Evolutionary conservation across 2,329 filamentous ascomycete genomes (phyloP).

Genomic region (Cytospora piceicola): DNA sequence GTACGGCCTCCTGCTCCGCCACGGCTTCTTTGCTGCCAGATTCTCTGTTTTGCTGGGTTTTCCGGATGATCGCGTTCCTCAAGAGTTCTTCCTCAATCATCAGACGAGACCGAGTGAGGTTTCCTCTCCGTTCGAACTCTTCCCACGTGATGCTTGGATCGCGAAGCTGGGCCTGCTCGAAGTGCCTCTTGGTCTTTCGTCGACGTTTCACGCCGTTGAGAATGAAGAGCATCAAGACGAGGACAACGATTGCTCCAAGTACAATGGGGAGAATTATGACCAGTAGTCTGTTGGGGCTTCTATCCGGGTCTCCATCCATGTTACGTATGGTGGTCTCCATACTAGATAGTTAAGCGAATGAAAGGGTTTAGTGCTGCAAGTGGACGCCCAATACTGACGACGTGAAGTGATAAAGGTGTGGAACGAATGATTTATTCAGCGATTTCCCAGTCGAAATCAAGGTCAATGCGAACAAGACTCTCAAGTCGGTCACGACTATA

Average conservation of each 20-base stretch:
- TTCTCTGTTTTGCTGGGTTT: slow-evolving; percentile 33
- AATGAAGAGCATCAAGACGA: slow-evolving; percentile 9
- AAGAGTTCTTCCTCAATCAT: slow-evolving; percentile 34
- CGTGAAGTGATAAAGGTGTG: neutral
- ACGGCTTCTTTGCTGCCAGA: slow-evolving; percentile 24
- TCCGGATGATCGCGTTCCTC: slow-evolving; percentile 33
- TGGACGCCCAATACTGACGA: neutral
- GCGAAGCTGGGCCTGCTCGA: slow-evolving; percentile 30
- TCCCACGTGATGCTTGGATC: slow-evolving; percentile 34
- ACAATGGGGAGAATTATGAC: slow-evolving; percentile 10
- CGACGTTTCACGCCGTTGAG: slow-evolving; percentile 27
- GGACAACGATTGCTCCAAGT: slow-evolving; percentile 5
- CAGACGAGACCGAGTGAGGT: slow-evolving; percentile 32
- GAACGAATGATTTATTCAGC: neutral
- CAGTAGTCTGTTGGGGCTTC: slow-evolving; percentile 4
- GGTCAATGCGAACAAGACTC: neutral
- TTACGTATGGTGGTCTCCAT: neutral
- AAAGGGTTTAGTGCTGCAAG: neutral
- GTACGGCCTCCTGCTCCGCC: neutral
- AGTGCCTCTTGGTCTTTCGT: slow-evolving; percentile 13
- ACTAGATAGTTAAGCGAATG: neutral
- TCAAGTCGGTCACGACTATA: neutral
- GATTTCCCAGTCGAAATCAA: neutral
- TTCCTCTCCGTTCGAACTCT: slow-evolving; percentile 31
- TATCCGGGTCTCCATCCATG: neutral